Percentiles rank a stretch among this genome's conserved stretches.
These are phyloP conservation scores for Fusarium xylarioides DNA, from an alignment of 2,329 filamentous ascomycete species.

Conservation along the genomic window DNA sequence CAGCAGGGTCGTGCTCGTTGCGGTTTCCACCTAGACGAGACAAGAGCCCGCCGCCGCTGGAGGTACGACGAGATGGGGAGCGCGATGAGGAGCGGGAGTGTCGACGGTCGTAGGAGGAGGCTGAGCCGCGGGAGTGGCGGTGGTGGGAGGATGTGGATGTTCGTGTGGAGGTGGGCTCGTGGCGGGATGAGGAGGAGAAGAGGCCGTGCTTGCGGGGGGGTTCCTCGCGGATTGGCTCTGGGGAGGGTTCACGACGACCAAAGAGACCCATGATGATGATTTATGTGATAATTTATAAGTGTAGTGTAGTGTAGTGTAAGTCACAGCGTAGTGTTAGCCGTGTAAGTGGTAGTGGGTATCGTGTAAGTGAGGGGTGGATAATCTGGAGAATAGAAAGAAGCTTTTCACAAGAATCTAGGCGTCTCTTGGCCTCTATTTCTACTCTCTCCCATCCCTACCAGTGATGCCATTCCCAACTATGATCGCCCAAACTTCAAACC, in stretches of 20 bases:
- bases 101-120: conserved; percentile 28
- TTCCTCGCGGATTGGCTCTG: conserved; percentile 45
- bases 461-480: not conserved
- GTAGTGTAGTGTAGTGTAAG: not conserved
- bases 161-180: conserved; percentile 41
- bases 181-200: conserved; percentile 45
- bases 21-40: conserved; percentile 55
- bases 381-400: conserved; percentile 15
- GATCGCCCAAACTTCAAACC: conserved; percentile 26
- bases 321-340: not conserved
- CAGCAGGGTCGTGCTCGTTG: conserved; percentile 66
- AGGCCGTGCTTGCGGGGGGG: conserved; percentile 48
- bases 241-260: conserved; percentile 43
- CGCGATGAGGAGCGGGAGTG: conserved; percentile 17
- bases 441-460: not conserved
- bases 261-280: conserved; percentile 47
- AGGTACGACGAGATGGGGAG: conserved; percentile 19
- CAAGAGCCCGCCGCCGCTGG: conserved; percentile 50
- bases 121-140: conserved; percentile 14
- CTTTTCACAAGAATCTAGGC: conserved; percentile 17
- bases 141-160: conserved; percentile 37
- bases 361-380: not conserved
- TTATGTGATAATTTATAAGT: not conserved
- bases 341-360: not conserved
- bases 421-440: conserved; percentile 28